These are phyloP conservation scores for Solanum medicagineum DNA, from an alignment of 257 asterid genomes.

Conservation along the genomic window DNA sequence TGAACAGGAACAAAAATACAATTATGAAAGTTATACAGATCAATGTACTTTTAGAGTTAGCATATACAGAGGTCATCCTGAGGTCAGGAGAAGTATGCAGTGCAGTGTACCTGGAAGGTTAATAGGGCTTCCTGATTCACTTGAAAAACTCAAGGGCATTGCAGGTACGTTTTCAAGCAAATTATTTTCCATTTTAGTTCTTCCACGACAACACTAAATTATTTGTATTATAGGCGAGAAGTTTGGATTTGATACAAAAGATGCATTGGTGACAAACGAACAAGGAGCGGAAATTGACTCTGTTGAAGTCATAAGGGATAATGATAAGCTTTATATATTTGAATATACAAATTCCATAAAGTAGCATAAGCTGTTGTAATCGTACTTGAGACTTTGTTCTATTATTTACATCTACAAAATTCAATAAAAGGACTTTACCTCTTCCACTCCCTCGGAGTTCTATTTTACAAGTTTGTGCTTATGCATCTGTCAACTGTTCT, in stretches of 20 bases:
- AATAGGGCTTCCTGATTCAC: constrained; percentile 41
- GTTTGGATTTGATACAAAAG: constrained; percentile 64
- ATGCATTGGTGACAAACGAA: constrained; percentile 46
- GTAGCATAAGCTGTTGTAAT: neutral
- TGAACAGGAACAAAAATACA: constrained; percentile 10
- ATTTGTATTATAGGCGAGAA: constrained; percentile 46
- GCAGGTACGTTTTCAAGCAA: constrained; percentile 37
- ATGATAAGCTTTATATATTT: constrained; percentile 54
- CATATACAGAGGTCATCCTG: constrained; percentile 67
- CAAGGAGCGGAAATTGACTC: constrained; percentile 78
- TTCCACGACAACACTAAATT: neutral
- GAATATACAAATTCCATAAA: neutral
- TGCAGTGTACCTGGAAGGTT: constrained; percentile 62
- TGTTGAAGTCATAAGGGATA: constrained; percentile 80
- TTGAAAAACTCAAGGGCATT: constrained; percentile 45
- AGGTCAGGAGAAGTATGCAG: constrained; percentile 17
- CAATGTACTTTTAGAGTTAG: constrained; percentile 35
- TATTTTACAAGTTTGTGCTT: neutral
- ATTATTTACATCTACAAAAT: neutral
- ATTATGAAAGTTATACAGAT: neutral
- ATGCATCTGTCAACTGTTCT: too few relatives aligned
- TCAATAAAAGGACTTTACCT: neutral
- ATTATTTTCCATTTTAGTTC: neutral
- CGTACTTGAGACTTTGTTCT: neutral
- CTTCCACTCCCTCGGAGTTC: neutral